Percentiles rank a stretch among this genome's conserved stretches.
Evolutionary conservation across 495 filamentous ascomycete species (phyloP).

Genomic region (Bacidia rubella): DNA sequence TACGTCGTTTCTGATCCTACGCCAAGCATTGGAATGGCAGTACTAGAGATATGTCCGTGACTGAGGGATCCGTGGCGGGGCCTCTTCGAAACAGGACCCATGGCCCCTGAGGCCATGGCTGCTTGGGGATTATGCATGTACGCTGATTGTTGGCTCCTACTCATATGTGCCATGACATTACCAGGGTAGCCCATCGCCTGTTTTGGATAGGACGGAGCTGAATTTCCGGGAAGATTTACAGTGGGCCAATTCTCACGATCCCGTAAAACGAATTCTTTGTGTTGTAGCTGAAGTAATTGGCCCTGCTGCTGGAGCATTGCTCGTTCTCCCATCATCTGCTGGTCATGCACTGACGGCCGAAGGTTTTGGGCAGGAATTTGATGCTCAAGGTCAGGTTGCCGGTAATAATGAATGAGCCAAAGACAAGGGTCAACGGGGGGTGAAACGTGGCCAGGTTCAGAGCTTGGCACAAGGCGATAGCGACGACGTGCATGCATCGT

Average conservation of each 20-base stretch:
- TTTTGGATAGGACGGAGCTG: slow-evolving; percentile 16
- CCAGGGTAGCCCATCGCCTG: slow-evolving; percentile 21
- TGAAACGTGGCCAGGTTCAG: slow-evolving; percentile 37
- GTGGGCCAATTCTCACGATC: slow-evolving; percentile 83
- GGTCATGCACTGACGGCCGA: slow-evolving; percentile 42
- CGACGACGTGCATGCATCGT: slow-evolving; percentile 65
- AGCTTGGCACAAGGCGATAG: slow-evolving; percentile 62
- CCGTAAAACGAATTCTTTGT: slow-evolving; percentile 87
- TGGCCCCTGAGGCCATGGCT: slow-evolving; percentile 7
- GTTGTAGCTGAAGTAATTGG: slow-evolving; percentile 43
- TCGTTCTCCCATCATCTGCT: slow-evolving; percentile 48
- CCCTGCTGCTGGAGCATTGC: slow-evolving; percentile 61
- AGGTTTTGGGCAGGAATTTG: slow-evolving; percentile 54
- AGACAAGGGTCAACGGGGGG: slow-evolving; percentile 63
- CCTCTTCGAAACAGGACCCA: slow-evolving; percentile 16
- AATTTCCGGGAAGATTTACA: slow-evolving; percentile 49
- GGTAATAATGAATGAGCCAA: slow-evolving; percentile 87
- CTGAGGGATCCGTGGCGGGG: slow-evolving; percentile 10
- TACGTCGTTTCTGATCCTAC: slow-evolving; percentile 19
- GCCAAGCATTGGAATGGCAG: slow-evolving; percentile 9
- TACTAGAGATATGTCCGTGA: slow-evolving; percentile 8
- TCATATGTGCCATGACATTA: slow-evolving; percentile 21
- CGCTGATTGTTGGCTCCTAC: slow-evolving; percentile 17
- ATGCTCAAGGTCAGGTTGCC: slow-evolving; percentile 51
- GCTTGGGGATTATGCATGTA: slow-evolving; percentile 17